phyloP scores from a whole-genome alignment of 2,329 filamentous ascomycete species.

The Dactylellina cionopaga region DNA sequence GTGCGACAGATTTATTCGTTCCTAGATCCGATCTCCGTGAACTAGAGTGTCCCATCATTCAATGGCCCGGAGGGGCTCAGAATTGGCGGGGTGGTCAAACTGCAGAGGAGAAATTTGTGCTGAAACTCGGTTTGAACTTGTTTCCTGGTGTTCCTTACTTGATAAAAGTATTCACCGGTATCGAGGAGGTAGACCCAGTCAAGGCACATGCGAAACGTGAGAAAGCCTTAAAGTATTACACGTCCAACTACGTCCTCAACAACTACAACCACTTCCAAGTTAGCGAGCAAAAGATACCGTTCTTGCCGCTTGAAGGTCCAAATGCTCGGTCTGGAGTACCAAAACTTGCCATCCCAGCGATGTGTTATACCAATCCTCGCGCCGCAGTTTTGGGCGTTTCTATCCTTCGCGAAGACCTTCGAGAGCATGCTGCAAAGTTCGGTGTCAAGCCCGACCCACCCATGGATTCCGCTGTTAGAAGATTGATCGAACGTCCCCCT shows the following conservation, averaged over 20 bases:
- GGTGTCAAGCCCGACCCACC: conserved; percentile 84
- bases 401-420: conserved; percentile 79
- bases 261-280: conserved; percentile 75
- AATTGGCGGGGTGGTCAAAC: conserved; percentile 65
- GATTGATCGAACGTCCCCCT: conserved; percentile 77
- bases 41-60: conserved; percentile 78
- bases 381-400: conserved; percentile 82
- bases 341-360: conserved; percentile 73
- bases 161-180: conserved; percentile 64
- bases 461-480: conserved; percentile 78
- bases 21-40: conserved; percentile 76
- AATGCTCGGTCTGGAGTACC: conserved; percentile 64
- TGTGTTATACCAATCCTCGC: conserved; percentile 83
- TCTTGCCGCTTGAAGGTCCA: conserved; percentile 76
- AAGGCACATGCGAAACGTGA: conserved; percentile 68
- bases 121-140: conserved; percentile 75
- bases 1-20: conserved; percentile 81
- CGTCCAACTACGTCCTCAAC: conserved; percentile 80
- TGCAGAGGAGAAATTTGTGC: conserved; percentile 80
- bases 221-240: conserved; percentile 81
- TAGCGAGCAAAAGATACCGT: conserved; percentile 65
- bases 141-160: conserved; percentile 78
- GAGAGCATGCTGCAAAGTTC: conserved; percentile 82
- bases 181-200: conserved; percentile 64
- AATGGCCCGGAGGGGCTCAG: conserved; percentile 77